These are phyloP conservation scores for Poterioochromonas sp. DNA, from an alignment of 352 stramenopile species.

Conservation along the genomic window DNA sequence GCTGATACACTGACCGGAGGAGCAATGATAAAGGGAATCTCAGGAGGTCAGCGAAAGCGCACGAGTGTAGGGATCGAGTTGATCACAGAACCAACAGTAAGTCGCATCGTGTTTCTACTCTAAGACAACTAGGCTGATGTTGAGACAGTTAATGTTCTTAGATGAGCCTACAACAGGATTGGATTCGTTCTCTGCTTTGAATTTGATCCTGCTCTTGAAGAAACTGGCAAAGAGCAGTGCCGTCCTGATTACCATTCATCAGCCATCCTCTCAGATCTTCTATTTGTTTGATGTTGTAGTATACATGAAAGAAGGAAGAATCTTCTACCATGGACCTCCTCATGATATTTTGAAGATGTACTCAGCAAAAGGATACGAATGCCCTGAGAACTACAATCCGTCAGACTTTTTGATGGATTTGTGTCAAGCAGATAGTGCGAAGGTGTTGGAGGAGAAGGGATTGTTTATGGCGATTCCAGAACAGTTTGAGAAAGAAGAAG, in stretches of 20 bases:
- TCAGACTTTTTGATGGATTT: constrained; percentile 57
- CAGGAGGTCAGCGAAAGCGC: constrained; percentile 77
- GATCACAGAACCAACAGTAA: constrained; percentile 60
- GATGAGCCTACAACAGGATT: constrained; percentile 68
- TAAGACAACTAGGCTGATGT: constrained; percentile 40
- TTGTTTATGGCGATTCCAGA: not conserved
- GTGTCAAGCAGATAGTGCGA: not conserved
- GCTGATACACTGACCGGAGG: constrained; percentile 37
- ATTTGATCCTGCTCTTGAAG: constrained; percentile 69
- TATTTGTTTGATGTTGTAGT: constrained; percentile 49
- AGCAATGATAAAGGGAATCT: constrained; percentile 68
- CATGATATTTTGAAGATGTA: not conserved
- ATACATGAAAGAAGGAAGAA: not conserved
- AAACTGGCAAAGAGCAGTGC: constrained; percentile 67
- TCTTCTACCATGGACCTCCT: constrained; percentile 21
- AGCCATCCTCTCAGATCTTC: constrained; percentile 73
- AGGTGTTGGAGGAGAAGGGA: not conserved
- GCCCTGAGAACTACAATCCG: constrained; percentile 14
- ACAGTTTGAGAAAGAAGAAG: not conserved
- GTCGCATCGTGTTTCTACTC: too few species aligned
- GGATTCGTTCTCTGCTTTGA: constrained; percentile 66
- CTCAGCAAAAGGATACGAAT: not conserved
- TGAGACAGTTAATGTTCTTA: constrained; percentile 58
- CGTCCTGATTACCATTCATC: constrained; percentile 80
- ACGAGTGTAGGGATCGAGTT: constrained; percentile 81